Base-by-base conservation (phyloP, 2,329 filamentous ascomycete species). In the Ceratocystis ficicola region DNA sequence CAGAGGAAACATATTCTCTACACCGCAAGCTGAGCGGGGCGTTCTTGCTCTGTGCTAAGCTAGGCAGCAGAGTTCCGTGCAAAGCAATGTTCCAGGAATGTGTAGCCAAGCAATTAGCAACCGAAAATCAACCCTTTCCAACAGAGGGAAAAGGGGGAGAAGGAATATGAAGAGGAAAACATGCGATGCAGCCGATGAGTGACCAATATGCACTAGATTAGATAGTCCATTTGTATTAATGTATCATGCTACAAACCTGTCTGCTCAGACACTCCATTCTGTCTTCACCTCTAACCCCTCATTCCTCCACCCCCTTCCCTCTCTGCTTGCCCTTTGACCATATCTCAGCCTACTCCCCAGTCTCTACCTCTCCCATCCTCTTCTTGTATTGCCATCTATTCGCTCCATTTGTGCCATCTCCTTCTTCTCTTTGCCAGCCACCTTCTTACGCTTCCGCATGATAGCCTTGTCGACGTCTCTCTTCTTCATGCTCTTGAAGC, bases 21-120 rank as follows among this genome's bases (percentile, higher is more conserved):
- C 94, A 99, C 76, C 84, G 94, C 68, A 99, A 99, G 78, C 77
- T 99, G 65, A 96, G 91, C 74, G 94, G 94, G 0, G 95, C 94
- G 0, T 99, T 99, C 73, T 76, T 99, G 72, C 79, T 99, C 20
- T 99, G 94, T 75, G 92, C 94, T 0, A 83, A 86, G 70, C 74
- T 99, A 68, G 91, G 90, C 2, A 96, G 90, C 74, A 82, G 84
- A 69, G 92, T 99, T 2, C 80, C 80, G 66, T 96, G 93, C 71
- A 84, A 87, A 69, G 85, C 88, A 67, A 76, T 99, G 77, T 99
- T 99, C 74, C 79, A 81, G 66, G 76, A 82, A 22, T 65, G 64
- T 62, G 66, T 68, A 28, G 32, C 60, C 32, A 44, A 36, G 44
- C 44, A 64, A 44, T 52, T 55, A n/a, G 55, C 55, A 8, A 12